Percentiles rank a stretch among this genome's conserved stretches.
Evolutionary conservation across 1,284 basidiomycete species (phyloP).

Genomic region (Cryptococcus sp.): DNA sequence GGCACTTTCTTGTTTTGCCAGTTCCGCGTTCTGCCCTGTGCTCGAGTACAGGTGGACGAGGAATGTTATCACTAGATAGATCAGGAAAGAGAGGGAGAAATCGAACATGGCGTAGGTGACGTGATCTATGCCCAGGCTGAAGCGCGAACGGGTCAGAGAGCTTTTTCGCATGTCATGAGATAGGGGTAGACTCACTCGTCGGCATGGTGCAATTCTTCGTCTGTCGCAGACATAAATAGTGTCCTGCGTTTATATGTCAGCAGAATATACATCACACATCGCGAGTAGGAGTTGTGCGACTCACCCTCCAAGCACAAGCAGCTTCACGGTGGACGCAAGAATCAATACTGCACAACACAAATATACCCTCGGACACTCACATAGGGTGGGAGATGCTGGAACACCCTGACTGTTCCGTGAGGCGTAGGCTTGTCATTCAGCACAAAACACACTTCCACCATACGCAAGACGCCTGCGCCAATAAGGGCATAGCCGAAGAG

Average conservation of each 20-base stretch:
- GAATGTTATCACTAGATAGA: conserved; percentile 69
- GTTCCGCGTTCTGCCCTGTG: conserved; percentile 62
- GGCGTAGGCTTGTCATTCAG: conserved; percentile 52
- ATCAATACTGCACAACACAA: background rate
- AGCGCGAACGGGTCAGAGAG: background rate
- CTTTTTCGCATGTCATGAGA: conserved; percentile 5
- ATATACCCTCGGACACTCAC: conserved; percentile 54
- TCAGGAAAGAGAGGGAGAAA: conserved; percentile 73
- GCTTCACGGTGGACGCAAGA: conserved; percentile 51
- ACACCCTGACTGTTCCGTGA: conserved; percentile 58
- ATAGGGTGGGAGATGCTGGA: conserved; percentile 82
- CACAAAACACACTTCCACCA: conserved; percentile 83
- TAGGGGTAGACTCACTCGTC: conserved; percentile 46
- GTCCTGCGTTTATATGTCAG: conserved; percentile 19
- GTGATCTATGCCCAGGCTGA: conserved; percentile 73
- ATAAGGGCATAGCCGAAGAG: conserved; percentile 85
- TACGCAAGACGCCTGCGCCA: conserved; percentile 75
- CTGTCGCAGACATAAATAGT: conserved; percentile 86
- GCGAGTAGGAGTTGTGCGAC: conserved; percentile 9
- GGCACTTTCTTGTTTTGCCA: background rate
- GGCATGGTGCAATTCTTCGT: conserved; percentile 76
- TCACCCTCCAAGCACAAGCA: conserved; percentile 67
- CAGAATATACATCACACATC: background rate
- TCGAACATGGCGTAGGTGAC: conserved; percentile 78
- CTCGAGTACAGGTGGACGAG: conserved; percentile 63